Percentiles rank a stretch among this genome's conserved stretches.
Conservation (phyloP, 352 stramenopile genomes). For the Globisporangium lucens region DNA sequence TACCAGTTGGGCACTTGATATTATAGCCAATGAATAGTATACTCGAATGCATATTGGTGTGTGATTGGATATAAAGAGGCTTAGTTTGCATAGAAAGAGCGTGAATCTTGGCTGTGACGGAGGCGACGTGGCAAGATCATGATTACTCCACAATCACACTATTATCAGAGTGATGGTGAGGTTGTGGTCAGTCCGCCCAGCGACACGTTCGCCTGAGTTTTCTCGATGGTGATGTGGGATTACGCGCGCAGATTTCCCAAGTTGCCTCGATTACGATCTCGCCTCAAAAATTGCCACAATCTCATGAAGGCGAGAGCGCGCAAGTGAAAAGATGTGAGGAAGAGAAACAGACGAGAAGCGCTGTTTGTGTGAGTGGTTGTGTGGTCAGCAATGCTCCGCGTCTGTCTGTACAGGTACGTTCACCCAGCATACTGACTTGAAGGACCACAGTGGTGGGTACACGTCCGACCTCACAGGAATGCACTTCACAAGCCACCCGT, state of each 20-base stretch:
- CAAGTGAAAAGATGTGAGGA: too few species aligned
- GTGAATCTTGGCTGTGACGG: not conserved
- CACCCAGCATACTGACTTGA: not conserved
- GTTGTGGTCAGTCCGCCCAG: not conserved
- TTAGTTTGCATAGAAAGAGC: not conserved
- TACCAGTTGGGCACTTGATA: not conserved
- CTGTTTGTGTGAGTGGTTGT: not conserved
- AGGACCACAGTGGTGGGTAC: not conserved
- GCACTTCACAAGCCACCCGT: not conserved
- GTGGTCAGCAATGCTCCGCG: not conserved
- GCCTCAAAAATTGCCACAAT: not conserved
- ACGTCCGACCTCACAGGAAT: not conserved
- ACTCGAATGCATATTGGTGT: too few species aligned
- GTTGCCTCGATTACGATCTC: not conserved
- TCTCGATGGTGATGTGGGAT: not conserved
- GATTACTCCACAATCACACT: conserved; percentile 1
- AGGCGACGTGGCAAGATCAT: not conserved
- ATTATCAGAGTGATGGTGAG: not conserved
- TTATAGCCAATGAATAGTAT: conserved; percentile 1
- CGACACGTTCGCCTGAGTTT: not conserved
- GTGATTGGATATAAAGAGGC: not conserved
- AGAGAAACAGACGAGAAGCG: not conserved
- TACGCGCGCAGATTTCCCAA: not conserved
- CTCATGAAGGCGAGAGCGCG: not conserved
- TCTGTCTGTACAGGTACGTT: not conserved